Evolutionary conservation across 1,284 basidiomycete genomes (phyloP), one percentile per base, ranked within the genome.

Genomic region (Ganoderma sp.): DNA sequence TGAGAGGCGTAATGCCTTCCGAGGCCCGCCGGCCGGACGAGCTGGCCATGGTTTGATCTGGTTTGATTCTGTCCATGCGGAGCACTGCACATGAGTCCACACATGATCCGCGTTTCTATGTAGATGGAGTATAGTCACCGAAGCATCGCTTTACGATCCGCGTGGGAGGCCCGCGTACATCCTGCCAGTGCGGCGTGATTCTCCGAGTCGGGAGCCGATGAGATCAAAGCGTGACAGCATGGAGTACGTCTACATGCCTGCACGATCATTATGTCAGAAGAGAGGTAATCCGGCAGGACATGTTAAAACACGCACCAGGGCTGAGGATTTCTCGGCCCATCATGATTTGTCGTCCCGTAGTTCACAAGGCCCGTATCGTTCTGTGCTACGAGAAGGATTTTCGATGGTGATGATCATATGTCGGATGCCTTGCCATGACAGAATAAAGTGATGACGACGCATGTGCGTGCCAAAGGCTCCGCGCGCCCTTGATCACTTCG

Each of bases 41-140:
- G 22, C 12, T 25, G 48, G 48, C 25, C 48, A 52, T 17, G 32
- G 52, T 56, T 56, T 15, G 52, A 56, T 34, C 32, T 17, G 32
- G 52, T 56, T 56, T 15, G 52, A 56, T 34, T 56, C 48, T 56
- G 32, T 34, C 52, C 52, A 34, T 19, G 28, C 17, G 28, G 15
- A 15, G 52, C 52, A 34, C 28, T 56, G 52, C 52, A 56, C 52
- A 56, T 56, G 52, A 56, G 52, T 56, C 52, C 52, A 34, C 28
- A 19, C 52, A 34, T 56, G 52, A 56, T 56, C 52, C 28, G 8
- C 17, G 52, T 28, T 56, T 56, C 32, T 28, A 56, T 2, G 32
- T 2, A 14, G 28, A 32, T 17, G 28, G 6, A 34, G 15, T 34
- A 28, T 52, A 15, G 12, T 14, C 52, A 19, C 28, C 32, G 8